Conservation (phyloP, 768 basidiomycete species). For the Gymnopilus dilepis region DNA sequence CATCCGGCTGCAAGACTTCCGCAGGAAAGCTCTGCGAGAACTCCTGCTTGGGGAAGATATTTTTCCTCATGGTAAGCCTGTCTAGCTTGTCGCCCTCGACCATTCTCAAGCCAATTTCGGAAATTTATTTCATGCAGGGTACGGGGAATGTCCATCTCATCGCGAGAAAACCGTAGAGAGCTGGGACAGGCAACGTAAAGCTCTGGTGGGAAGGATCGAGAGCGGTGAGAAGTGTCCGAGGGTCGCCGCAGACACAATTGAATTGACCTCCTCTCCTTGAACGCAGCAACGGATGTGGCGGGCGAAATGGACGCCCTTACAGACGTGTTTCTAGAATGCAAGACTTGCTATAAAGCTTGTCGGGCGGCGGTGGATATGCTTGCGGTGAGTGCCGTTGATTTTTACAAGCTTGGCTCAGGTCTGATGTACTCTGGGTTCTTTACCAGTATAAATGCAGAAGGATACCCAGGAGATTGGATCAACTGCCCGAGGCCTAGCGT, state of each 20-base stretch:
- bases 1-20: conserved; percentile 60
- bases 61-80: conserved; percentile 63
- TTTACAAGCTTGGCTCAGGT: not conserved
- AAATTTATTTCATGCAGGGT: conserved; percentile 40
- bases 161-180: conserved; percentile 42
- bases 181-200: conserved; percentile 59
- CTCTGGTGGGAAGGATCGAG: conserved; percentile 53
- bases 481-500: conserved; percentile 41
- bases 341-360: conserved; percentile 62
- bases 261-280: conserved; percentile 14
- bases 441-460: conserved; percentile 67
- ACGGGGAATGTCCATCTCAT: conserved; percentile 65
- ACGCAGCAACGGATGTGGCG: conserved; percentile 65
- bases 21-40: conserved; percentile 56
- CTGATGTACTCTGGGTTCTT: conserved; percentile 11
- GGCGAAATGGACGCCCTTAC: conserved; percentile 66
- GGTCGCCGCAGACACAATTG: conserved; percentile 3
- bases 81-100: not conserved
- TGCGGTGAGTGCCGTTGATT: conserved; percentile 44
- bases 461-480: conserved; percentile 56
- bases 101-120: conserved; percentile 6
- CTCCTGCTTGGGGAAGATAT: conserved; percentile 63
- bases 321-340: conserved; percentile 53
- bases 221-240: conserved; percentile 45
- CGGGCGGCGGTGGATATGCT: conserved; percentile 74